Conservation (phyloP, 306 rosid genomes). For the Quercus rubra region DNA sequence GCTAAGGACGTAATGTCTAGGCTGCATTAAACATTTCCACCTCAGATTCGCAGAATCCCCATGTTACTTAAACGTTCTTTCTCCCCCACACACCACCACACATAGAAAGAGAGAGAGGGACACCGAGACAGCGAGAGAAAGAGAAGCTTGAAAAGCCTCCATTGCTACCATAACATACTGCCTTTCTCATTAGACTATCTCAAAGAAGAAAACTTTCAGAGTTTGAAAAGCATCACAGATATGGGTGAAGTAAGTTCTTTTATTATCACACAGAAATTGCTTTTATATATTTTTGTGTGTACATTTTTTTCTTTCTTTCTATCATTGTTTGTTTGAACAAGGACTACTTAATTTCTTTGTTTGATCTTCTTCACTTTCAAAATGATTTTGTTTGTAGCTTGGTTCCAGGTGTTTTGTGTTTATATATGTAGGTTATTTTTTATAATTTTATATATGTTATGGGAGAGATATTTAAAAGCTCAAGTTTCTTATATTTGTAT, state of each 20-base stretch:
- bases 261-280: slow-evolving; percentile 3
- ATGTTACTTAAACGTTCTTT: slow-evolving; percentile 35
- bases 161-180: neutral
- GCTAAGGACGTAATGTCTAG: slow-evolving; percentile 20
- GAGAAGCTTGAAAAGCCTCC: slow-evolving; percentile 4
- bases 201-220: slow-evolving; percentile 11
- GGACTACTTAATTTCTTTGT: neutral
- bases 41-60: slow-evolving; percentile 52
- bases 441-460: neutral
- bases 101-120: slow-evolving; percentile 2
- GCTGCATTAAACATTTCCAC: slow-evolving; percentile 51
- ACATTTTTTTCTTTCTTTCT: neutral
- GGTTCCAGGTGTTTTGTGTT: neutral
- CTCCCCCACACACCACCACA: slow-evolving; percentile 5
- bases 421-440: neutral
- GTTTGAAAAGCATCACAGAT: slow-evolving; percentile 16
- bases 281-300: neutral
- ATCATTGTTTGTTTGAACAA: neutral
- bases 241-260: slow-evolving; percentile 73
- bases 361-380: neutral
- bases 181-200: slow-evolving; percentile 18
- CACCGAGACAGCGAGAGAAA: neutral
- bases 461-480: neutral
- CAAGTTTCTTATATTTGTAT: neutral
- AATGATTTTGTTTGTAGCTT: neutral